Percentiles rank a stretch among this genome's conserved stretches.
These are phyloP conservation scores for Penicillium ucsense DNA, from an alignment of 495 filamentous ascomycete species.

Conservation along the genomic window DNA sequence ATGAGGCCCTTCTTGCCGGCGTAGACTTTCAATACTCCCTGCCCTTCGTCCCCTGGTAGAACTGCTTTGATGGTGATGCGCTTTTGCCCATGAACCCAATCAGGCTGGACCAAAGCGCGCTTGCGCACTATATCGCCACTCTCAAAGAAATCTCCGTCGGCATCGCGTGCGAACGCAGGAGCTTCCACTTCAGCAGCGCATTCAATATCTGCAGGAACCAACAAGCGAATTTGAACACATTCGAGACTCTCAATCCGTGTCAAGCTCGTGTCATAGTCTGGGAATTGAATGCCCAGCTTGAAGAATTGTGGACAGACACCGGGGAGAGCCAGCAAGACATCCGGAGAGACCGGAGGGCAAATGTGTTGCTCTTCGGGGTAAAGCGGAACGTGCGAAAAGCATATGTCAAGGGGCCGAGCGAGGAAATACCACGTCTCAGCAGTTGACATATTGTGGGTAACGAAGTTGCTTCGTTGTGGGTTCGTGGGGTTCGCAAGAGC, in stretches of 20 bases:
- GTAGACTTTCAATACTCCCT: slow-evolving; percentile 85
- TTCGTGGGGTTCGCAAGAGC: slow-evolving; percentile 86
- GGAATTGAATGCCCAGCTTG: slow-evolving; percentile 64
- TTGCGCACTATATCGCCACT: slow-evolving; percentile 81
- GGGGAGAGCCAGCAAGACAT: slow-evolving; percentile 75
- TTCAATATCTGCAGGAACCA: slow-evolving; percentile 82
- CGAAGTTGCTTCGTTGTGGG: slow-evolving; percentile 67
- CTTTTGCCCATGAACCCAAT: slow-evolving; percentile 81
- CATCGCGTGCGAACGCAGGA: slow-evolving; percentile 65
- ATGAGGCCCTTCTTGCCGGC: slow-evolving; percentile 89
- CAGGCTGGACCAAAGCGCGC: slow-evolving; percentile 78
- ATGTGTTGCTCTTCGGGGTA: slow-evolving; percentile 83
- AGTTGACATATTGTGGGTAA: slow-evolving; percentile 51
- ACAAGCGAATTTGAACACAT: slow-evolving; percentile 78
- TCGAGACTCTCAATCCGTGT: slow-evolving; percentile 83
- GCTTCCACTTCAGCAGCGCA: slow-evolving; percentile 90
- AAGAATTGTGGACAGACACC: slow-evolving; percentile 82
- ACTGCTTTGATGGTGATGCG: slow-evolving; percentile 88
- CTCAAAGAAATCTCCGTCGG: slow-evolving; percentile 87
- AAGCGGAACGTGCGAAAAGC: slow-evolving; percentile 90
- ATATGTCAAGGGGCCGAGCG: slow-evolving; percentile 71
- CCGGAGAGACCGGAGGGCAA: slow-evolving; percentile 74
- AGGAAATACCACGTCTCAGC: slow-evolving; percentile 93
- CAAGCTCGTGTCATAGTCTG: slow-evolving; percentile 85
- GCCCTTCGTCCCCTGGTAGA: slow-evolving; percentile 80